Percentiles rank a stretch among this genome's conserved stretches.
phyloP scores from a whole-genome alignment of 1,284 basidiomycete species.

The Ceratobasidium sp. region DNA sequence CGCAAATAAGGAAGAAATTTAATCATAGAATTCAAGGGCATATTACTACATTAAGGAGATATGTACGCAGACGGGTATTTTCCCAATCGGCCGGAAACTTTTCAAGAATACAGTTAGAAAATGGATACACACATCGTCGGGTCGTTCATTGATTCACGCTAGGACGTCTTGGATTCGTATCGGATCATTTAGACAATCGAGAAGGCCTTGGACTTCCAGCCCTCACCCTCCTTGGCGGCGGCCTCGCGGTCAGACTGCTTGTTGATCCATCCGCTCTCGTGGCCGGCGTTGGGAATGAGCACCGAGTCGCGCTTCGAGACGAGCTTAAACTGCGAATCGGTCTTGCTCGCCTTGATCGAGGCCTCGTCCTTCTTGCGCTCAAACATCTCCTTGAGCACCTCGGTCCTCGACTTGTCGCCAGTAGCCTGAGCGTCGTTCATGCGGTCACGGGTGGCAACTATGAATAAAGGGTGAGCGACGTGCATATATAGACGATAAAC shows the following conservation, averaged over 20 bases:
- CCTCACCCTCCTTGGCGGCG: constrained; percentile 57
- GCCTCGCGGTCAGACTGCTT: constrained; percentile 65
- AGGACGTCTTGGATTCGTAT: neutral
- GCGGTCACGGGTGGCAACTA: constrained; percentile 67
- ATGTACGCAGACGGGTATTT: constrained; percentile 34
- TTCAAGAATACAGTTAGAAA: neutral
- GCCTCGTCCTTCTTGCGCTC: constrained; percentile 63
- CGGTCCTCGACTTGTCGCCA: constrained; percentile 58
- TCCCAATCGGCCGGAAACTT: constrained; percentile 23
- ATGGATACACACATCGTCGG: constrained; percentile 26
- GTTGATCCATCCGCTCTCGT: constrained; percentile 75
- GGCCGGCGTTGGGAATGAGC: constrained; percentile 65
- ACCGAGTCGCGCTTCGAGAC: constrained; percentile 68
- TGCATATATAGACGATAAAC: neutral
- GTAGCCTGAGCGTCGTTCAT: constrained; percentile 71
- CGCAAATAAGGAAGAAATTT: neutral
- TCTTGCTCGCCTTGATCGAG: constrained; percentile 39
- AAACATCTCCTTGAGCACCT: constrained; percentile 76
- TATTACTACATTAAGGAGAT: constrained; percentile 11
- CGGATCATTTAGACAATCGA: constrained; percentile 40
- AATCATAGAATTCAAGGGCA: neutral
- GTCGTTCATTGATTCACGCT: constrained; percentile 18
- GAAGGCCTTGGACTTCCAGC: constrained; percentile 74
- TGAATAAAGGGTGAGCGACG: neutral
- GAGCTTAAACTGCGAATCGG: constrained; percentile 67